These are phyloP conservation scores for Viola pubescens DNA, from an alignment of 441 rosid genomes.

Conservation along the genomic window DNA sequence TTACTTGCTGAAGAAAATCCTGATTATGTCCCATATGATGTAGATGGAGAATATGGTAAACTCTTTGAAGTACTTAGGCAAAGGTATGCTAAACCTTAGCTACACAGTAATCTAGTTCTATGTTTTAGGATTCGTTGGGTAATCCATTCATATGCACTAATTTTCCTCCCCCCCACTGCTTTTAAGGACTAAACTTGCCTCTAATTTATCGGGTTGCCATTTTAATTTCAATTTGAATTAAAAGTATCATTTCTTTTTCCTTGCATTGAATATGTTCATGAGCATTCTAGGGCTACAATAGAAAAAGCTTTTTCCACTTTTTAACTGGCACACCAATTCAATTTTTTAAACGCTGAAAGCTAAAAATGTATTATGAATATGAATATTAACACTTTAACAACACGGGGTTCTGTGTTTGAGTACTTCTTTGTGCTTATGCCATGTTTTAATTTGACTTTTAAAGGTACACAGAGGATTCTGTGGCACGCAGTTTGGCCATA, in stretches of 20 bases:
- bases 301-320: too few relatives aligned
- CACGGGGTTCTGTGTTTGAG: not conserved
- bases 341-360: too few relatives aligned
- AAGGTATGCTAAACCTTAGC: constrained; percentile 42
- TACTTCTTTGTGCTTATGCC: constrained; percentile 6
- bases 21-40: constrained; percentile 67
- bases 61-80: constrained; percentile 56
- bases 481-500: constrained; percentile 49
- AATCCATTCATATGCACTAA: not conserved
- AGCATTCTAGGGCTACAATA: too few relatives aligned
- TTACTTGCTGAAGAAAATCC: constrained; percentile 66
- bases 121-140: not conserved
- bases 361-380: too few relatives aligned
- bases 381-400: not conserved
- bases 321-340: too few relatives aligned
- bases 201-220: too few relatives aligned
- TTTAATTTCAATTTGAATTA: too few relatives aligned
- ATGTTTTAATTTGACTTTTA: constrained; percentile 22
- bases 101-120: constrained; percentile 11
- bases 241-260: too few relatives aligned
- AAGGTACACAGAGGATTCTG: constrained; percentile 59
- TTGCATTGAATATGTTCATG: too few relatives aligned
- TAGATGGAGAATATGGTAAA: constrained; percentile 57
- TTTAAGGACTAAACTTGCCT: too few relatives aligned
- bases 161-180: too few relatives aligned